Evolutionary conservation across 352 stramenopile species (phyloP), one percentile per base, ranked within the genome.

Genomic region (Globisporangium viniferum): DNA sequence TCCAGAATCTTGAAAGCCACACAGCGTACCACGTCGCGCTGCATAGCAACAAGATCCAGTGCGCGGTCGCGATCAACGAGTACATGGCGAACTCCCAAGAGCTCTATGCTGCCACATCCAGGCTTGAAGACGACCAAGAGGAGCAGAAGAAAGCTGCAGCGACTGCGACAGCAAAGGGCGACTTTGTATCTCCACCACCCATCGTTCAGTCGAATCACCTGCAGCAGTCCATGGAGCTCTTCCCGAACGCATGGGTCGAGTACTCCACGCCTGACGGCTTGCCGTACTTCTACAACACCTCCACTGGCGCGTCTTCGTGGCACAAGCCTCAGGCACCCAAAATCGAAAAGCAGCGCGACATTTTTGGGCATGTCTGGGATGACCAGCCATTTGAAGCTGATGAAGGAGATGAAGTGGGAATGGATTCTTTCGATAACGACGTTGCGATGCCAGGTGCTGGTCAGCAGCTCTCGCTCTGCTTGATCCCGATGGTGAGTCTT

Each of bases 401-500:
- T 36, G 31, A 24, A 5, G 31, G 31, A 33, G 67, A 51, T 20
- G 7, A 53, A 10, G 18, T 5, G 22, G 10, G 3, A 7, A 36
- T 2, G 8, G 18, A 44, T 3, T 8, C n/a, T 31, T 24, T 18
- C 9, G n/a, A 3, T 31, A 18, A 24, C n/a, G 48, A 29, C 7
- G 9, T 18, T 2, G 20, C 48, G 22, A 55, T 55, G 9, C 29
- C 39, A 46, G 12, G 39, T 1, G 8, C 10, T 1, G 75, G 76
- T 9, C 70, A 89, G 31, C 69, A 82, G 55, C 72, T 90, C 14
- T 78, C 83, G 29, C 35, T 91, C 15, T 92, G 81, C 48, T 70
- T 93, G 66, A 84, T 92, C 46, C 85, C 85, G 41, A 83, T 91
- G 71, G 81, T 87, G 62, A 92, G 82, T 62, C 79, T 80, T 5